Base-by-base conservation (phyloP, 2,329 filamentous ascomycete species). In the Echinosphaeria canescens region DNA sequence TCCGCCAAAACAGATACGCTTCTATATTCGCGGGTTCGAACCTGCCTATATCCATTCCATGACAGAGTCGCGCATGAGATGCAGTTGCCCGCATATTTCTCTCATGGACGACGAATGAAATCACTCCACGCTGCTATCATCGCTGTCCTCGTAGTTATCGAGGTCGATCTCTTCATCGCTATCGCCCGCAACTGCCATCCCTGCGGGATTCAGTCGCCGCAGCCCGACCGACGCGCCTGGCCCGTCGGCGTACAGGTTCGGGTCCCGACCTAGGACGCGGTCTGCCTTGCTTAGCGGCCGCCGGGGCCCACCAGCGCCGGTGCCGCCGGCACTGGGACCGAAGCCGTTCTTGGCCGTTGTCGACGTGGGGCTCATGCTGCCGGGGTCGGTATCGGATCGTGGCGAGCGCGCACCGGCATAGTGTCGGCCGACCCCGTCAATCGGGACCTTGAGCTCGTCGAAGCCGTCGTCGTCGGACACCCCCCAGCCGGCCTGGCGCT, bases 401-500 rank as follows among this genome's bases (percentile, higher is more conserved):
- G 33, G 23, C 17, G 17, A 19, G 7, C 6, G 7, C 17, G 10
- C 10, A 19, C 17, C 17, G 17, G 17, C 17, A 26, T 50, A 50
- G 23, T 51, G 47, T 20, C 48, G 39, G 5, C 42, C 42, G 4
- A 45, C 42, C 4, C 42, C 41, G 23, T 23, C 3, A 31, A 19
- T 15, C 12, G 33, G 33, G 17, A 37, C 40, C 3, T 40, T 46
- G 5, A 46, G 50, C 7, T 41, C 41, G 19, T 73, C 73, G 71
- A 73, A 79, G 18, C 74, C 74, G 10, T 73, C 72, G 15, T 56
- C n/a, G 3, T 40, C 46, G 5, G 46, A 50, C 7, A 41, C 41
- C 18, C 73, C 73, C 72, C 74, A 79, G 18, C 74, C 74, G 10
- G 73, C 72, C 15, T 56, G 62, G 12, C 62, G 50, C 44, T 81